Base-by-base conservation (phyloP, 371 early-diverging fungal species). In the Rhizopus delemar region DNA sequence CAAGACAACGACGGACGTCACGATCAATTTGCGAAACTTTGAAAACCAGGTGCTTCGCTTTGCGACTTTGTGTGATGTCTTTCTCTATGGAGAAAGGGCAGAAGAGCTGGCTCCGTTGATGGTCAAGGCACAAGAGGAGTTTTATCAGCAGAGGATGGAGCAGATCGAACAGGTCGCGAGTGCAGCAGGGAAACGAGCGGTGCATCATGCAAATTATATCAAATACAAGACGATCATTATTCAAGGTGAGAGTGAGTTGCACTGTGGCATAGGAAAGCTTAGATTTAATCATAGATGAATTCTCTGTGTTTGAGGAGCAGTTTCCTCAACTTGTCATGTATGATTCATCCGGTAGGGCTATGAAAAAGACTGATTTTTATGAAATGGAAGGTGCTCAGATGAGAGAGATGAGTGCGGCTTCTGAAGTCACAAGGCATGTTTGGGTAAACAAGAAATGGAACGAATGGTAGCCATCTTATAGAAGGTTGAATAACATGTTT, bases 1-100 rank as follows among this genome's bases (percentile, higher is more conserved):
- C 51, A 53, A 53, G 12, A 43, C 49, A 8, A 64, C 63, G 16
- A 36, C 51, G 8, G 79, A 77, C 22, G 53, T 33, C 3, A 73
- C 71, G 13, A 81, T 87, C 61, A 82, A 87, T 53, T 67, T 87
- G 53, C 70, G 87, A 13, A 87, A 84, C 60, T 87, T 87, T 56
- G 74, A 74, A 54, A 80, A 80, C 36, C 87, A 87, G 55, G 71
- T 82, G 0, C 67, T 74, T 8, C 70, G 85, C 38, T 83, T 80
- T 54, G 82, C 84, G 0, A 78, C 81, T 4, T 50, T 87, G 13
- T 82, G 80, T 34, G 86, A 87, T 64, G 65, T 87, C 16, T 64
- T 85, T 41, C 53, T 33, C 36, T 66, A 61, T 46, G 61, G 61
- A 8, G 13, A 29, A 3, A 32, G 64, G 6, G 75, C 83, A 6